phyloP scores from a whole-genome alignment of 495 filamentous ascomycete species.

The Aspergillus nanangensis region DNA sequence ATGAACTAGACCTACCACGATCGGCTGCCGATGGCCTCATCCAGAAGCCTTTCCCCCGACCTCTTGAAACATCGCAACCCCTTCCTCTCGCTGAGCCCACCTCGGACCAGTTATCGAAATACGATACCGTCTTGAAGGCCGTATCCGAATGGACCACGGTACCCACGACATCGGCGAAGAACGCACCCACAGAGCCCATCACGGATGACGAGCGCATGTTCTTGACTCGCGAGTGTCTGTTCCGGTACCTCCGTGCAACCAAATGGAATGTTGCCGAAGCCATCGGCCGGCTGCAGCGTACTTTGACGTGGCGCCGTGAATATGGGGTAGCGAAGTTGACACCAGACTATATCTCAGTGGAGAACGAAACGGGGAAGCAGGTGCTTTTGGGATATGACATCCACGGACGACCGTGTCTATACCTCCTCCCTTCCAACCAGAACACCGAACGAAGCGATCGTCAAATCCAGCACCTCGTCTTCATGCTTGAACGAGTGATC shows the following conservation, averaged over 20 bases:
- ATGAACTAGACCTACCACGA: slow-evolving; percentile 37
- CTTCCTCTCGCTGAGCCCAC: slow-evolving; percentile 52
- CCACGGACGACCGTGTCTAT: slow-evolving; percentile 76
- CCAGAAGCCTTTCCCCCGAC: slow-evolving; percentile 66
- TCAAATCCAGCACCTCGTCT: slow-evolving; percentile 92
- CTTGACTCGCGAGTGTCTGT: slow-evolving; percentile 85
- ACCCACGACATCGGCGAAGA: slow-evolving; percentile 53
- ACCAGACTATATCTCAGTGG: slow-evolving; percentile 76
- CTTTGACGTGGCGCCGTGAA: slow-evolving; percentile 83
- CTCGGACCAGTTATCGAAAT: slow-evolving; percentile 77
- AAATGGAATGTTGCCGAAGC: slow-evolving; percentile 82
- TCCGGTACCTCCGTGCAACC: slow-evolving; percentile 88
- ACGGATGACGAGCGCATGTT: slow-evolving; percentile 81
- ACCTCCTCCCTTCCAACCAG: slow-evolving; percentile 81
- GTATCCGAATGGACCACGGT: slow-evolving; percentile 69
- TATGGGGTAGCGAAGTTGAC: slow-evolving; percentile 73
- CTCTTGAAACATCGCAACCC: slow-evolving; percentile 53
- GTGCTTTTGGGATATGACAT: slow-evolving; percentile 84
- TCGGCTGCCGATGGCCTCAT: slow-evolving; percentile 46
- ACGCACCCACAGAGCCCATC: slow-evolving; percentile 58
- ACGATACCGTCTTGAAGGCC: slow-evolving; percentile 63
- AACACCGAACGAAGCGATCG: slow-evolving; percentile 87
- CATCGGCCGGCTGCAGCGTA: slow-evolving; percentile 71
- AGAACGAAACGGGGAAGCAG: slow-evolving; percentile 97
- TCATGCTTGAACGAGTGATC: slow-evolving; percentile 86